phyloP scores from a whole-genome alignment of 352 stramenopile species.

The Globisporangium nodosum region DNA sequence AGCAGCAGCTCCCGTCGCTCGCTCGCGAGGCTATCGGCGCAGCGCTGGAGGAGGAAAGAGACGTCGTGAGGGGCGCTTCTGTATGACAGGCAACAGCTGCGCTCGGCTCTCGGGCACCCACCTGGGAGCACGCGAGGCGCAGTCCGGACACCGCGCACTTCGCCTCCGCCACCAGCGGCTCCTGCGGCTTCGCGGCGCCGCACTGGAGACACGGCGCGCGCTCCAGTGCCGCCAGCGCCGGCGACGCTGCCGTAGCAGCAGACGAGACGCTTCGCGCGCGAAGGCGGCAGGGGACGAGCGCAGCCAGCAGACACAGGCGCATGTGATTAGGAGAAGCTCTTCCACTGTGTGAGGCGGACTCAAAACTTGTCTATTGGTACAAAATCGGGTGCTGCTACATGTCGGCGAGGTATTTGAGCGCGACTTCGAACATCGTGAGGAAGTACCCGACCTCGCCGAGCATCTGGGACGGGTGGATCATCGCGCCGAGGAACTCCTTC shows the following conservation, averaged over 20 bases:
- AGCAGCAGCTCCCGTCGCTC: slow-evolving; percentile 21
- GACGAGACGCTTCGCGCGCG: neutral
- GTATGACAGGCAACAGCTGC: neutral
- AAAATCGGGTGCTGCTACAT: slow-evolving; percentile 29
- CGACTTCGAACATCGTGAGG: slow-evolving; percentile 86
- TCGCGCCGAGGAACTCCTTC: slow-evolving; percentile 70
- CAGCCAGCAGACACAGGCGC: neutral
- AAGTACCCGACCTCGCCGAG: slow-evolving; percentile 81
- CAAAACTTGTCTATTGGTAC: slow-evolving; percentile 9
- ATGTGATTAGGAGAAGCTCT: neutral
- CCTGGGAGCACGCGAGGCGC: slow-evolving; percentile 44
- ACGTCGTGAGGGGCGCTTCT: neutral
- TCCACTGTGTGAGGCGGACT: neutral
- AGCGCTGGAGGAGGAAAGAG: slow-evolving; percentile 18
- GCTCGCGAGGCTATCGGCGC: slow-evolving; percentile 21
- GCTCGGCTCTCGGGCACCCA: neutral
- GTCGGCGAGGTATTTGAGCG: slow-evolving; percentile 83
- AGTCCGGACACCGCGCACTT: slow-evolving; percentile 28
- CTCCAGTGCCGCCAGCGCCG: slow-evolving; percentile 22
- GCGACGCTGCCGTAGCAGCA: neutral
- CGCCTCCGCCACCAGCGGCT: slow-evolving; percentile 1
- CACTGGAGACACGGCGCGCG: slow-evolving; percentile 48
- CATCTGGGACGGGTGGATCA: slow-evolving; percentile 84
- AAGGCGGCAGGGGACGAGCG: too few relatives aligned
- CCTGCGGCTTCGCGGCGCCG: slow-evolving; percentile 11